Percentiles rank a stretch among this genome's conserved stretches.
Evolutionary conservation across 805 yeast species (phyloP).

Genomic region (Teunomyces lycoperdinae): DNA sequence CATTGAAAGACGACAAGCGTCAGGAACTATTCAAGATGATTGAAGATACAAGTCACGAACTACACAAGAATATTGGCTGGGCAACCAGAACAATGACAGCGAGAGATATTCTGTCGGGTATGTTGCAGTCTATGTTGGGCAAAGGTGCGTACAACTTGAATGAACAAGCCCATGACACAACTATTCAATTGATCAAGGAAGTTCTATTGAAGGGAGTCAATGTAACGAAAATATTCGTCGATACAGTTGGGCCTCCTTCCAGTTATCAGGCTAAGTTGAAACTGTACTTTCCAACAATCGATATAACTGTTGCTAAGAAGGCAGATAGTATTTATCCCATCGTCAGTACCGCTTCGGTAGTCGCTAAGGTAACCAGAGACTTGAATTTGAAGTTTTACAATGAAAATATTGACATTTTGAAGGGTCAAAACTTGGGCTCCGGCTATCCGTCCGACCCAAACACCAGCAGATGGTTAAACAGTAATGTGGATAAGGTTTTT

Average conservation of each 20-base stretch:
- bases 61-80: conserved; percentile 73
- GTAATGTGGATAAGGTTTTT: conserved; percentile 63
- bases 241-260: conserved; percentile 95
- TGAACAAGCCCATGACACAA: conserved; percentile 95
- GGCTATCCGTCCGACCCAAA: conserved; percentile 95
- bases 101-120: conserved; percentile 80
- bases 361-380: conserved; percentile 96
- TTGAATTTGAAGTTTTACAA: conserved; percentile 43
- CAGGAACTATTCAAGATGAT: conserved; percentile 58
- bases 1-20: conserved; percentile 71
- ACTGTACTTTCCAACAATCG: conserved; percentile 62
- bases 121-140: conserved; percentile 60
- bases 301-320: conserved; percentile 84
- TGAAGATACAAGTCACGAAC: conserved; percentile 43
- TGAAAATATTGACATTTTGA: conserved; percentile 24
- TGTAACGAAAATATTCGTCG: conserved; percentile 75
- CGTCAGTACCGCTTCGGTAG: conserved; percentile 91
- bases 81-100: conserved; percentile 84
- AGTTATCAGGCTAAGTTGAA: conserved; percentile 76
- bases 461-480: conserved; percentile 73
- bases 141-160: conserved; percentile 72
- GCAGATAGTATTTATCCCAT: conserved; percentile 92
- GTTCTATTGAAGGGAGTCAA: conserved; percentile 62
- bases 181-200: conserved; percentile 71
- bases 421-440: conserved; percentile 60